Conservation (phyloP, 202 grass and related monocot genomes). For the Panicum virgatum region DNA sequence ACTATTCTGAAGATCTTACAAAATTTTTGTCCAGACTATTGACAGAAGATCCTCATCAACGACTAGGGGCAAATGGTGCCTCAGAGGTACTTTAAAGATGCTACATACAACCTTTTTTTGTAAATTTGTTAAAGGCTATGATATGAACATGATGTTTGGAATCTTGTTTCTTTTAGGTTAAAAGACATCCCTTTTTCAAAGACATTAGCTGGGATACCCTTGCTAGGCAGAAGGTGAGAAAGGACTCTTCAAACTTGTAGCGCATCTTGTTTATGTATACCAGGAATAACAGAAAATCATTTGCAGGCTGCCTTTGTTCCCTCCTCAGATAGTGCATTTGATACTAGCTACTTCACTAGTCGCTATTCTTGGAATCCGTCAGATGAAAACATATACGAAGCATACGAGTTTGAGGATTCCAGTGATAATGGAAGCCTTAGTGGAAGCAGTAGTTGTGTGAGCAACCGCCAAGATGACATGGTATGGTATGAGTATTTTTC, state of each 20-base stretch:
- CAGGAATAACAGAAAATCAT: conserved; percentile 42
- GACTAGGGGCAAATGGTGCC: conserved; percentile 87
- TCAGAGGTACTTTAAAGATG: conserved; percentile 73
- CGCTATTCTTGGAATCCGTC: conserved; percentile 99
- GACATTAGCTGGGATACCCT: conserved; percentile 97
- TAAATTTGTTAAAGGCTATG: conserved; percentile 26
- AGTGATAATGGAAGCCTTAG: conserved; percentile 97
- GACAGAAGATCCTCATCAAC: conserved; percentile 97
- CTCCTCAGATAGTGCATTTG: conserved; percentile 85
- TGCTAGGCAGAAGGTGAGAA: conserved; percentile 94
- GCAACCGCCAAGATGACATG: conserved; percentile 93
- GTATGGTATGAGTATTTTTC: conserved; percentile 66
- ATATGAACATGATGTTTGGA: conserved; percentile 31
- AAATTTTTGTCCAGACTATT: conserved; percentile 70
- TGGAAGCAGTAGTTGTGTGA: conserved; percentile 92
- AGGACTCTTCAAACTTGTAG: conserved; percentile 17
- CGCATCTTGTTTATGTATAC: conserved; percentile 30
- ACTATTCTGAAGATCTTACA: conserved; percentile 20
- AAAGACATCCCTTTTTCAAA: conserved; percentile 93
- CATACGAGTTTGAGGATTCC: conserved; percentile 84
- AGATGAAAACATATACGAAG: conserved; percentile 91
- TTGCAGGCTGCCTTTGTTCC: conserved; percentile 98
- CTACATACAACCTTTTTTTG: conserved; percentile 32
- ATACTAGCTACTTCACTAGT: conserved; percentile 99
- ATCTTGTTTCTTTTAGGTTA: conserved; percentile 70